Evolutionary conservation across 139 green algal genomes (phyloP).

Genomic region (Ettlia oleoabundans): DNA sequence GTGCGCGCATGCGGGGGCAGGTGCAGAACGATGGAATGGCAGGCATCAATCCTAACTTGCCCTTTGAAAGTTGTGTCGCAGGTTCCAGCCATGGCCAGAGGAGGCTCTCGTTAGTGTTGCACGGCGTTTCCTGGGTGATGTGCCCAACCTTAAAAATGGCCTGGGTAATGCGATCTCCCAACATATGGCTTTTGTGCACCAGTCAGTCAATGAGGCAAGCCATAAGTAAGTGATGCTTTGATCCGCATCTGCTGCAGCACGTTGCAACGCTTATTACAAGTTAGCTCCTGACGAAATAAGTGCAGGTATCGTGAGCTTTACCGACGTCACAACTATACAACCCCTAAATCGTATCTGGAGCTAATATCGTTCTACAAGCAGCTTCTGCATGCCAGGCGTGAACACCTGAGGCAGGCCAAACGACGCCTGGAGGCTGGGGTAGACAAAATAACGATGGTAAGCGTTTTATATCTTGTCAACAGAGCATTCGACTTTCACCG

Average conservation of each 20-base stretch:
- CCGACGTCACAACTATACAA: conserved; percentile 89
- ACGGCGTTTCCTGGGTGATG: conserved; percentile 77
- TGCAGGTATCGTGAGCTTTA: conserved; percentile 63
- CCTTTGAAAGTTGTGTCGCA: not conserved
- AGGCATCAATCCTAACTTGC: no score
- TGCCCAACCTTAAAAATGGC: conserved; percentile 70
- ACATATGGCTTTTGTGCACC: conserved; percentile 91
- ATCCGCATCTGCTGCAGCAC: not conserved
- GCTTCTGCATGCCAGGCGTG: conserved; percentile 71
- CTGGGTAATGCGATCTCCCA: conserved; percentile 76
- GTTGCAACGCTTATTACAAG: not conserved
- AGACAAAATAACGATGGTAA: conserved; percentile 23
- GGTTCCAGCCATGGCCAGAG: conserved; percentile 86
- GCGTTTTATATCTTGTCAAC: no score
- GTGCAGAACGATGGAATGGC: no score
- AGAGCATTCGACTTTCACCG: not conserved
- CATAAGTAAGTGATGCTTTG: conserved; percentile 22
- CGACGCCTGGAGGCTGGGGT: conserved; percentile 82
- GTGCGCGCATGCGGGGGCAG: no score
- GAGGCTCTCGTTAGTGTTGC: conserved; percentile 88
- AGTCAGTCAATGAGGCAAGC: conserved; percentile 61
- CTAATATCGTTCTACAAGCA: conserved; percentile 87
- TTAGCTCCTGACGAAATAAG: not conserved
- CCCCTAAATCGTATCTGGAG: conserved; percentile 94
- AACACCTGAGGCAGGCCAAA: conserved; percentile 68